These are phyloP conservation scores for Sequoia sempervirens DNA, from an alignment of 75 land plant species.

Conservation along the genomic window DNA sequence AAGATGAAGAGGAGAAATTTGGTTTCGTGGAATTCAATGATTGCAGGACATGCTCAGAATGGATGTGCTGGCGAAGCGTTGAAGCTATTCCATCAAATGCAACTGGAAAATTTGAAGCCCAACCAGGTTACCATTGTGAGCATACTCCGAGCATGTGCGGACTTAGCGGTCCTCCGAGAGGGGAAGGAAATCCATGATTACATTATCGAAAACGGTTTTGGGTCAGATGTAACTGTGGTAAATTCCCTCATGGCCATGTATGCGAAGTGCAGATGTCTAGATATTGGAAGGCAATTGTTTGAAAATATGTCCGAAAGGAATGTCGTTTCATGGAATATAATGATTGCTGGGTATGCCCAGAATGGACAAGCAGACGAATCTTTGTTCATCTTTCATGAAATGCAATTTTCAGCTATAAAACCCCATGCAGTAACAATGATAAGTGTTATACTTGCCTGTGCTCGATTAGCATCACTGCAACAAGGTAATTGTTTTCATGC, in stretches of 20 bases:
- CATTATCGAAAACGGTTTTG: conserved; percentile 9
- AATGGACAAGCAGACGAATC: conserved; percentile 17
- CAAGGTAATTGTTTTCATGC: conserved; percentile 14
- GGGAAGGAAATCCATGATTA: conserved; percentile 16
- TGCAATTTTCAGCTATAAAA: conserved; percentile 10
- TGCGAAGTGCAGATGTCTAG: conserved; percentile 18
- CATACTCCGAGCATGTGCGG: conserved; percentile 18
- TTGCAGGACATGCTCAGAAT: conserved; percentile 55
- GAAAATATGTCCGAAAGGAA: conserved; percentile 15
- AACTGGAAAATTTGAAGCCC: conserved; percentile 5
- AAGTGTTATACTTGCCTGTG: conserved; percentile 20
- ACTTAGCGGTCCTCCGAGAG: conserved; percentile 9
- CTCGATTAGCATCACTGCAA: conserved; percentile 8
- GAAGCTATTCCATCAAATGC: conserved; percentile 18
- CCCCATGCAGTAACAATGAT: conserved; percentile 21
- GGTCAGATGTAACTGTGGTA: neutral
- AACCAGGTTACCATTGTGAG: conserved; percentile 20
- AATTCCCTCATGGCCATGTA: conserved; percentile 34
- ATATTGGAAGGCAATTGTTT: conserved; percentile 20
- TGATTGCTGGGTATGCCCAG: conserved; percentile 34
- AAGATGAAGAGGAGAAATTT: conserved; percentile 29
- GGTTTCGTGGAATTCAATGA: conserved; percentile 68
- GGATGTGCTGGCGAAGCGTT: conserved; percentile 11
- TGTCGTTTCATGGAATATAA: conserved; percentile 21
- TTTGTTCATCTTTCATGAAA: conserved; percentile 13